Conservation (phyloP, 495 filamentous ascomycete species). For the Aspergillus bridgeri region DNA sequence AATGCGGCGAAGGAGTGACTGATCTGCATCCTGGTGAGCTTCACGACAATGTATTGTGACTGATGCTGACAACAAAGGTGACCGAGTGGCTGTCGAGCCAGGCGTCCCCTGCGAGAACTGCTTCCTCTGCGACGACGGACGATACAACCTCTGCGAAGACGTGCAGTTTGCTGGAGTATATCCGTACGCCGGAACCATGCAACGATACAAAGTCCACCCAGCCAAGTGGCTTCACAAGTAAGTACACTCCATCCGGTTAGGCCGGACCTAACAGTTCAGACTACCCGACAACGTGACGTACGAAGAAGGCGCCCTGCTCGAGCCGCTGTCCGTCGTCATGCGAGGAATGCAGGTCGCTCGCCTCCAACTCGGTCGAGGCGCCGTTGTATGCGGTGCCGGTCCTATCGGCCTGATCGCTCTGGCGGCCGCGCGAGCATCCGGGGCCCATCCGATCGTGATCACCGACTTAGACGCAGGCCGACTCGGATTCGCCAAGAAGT, state of each 20-base stretch:
- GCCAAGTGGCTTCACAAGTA: constrained; percentile 54
- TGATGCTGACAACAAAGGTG: constrained; percentile 40
- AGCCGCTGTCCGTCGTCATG: constrained; percentile 74
- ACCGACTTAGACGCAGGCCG: constrained; percentile 57
- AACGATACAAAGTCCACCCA: constrained; percentile 62
- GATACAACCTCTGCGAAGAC: constrained; percentile 75
- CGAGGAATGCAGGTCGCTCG: constrained; percentile 60
- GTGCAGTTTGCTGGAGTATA: constrained; percentile 67
- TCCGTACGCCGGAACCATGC: constrained; percentile 55
- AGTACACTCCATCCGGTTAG: constrained; percentile 42
- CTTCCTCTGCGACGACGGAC: constrained; percentile 57
- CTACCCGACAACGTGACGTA: constrained; percentile 60
- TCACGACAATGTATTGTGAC: background rate
- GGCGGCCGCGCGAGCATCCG: constrained; percentile 57
- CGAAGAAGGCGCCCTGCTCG: constrained; percentile 67
- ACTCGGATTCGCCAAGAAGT: constrained; percentile 55
- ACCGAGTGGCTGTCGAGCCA: constrained; percentile 72
- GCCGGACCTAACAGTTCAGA: constrained; percentile 1
- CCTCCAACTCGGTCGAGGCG: constrained; percentile 48
- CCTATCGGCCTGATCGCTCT: constrained; percentile 68
- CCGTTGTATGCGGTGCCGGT: constrained; percentile 73
- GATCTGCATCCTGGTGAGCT: constrained; percentile 31
- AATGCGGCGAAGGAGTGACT: constrained; percentile 50
- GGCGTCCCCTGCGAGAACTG: constrained; percentile 69
- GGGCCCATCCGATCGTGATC: constrained; percentile 61